Base-by-base conservation (phyloP, 805 yeast genomes). In the Starmera amethionina region DNA sequence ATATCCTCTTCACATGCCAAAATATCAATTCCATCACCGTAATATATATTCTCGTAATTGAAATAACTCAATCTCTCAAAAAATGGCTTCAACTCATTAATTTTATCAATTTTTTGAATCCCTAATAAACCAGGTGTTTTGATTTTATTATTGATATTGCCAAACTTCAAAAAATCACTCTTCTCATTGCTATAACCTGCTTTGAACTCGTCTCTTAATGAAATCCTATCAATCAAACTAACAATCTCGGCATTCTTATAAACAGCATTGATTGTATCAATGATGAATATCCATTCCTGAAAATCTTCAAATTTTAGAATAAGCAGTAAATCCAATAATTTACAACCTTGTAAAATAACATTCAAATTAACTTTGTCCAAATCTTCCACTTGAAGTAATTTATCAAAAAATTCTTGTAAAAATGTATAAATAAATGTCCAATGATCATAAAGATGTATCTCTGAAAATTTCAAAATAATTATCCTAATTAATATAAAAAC, bases 221-320 rank as follows among this genome's bases (percentile, higher is more conserved):
- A 41, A 14, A 55, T 47, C 19, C 48, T 25, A 40, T 55, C 59
- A 39, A 54, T 45, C 45, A 54, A 43, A 41, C 57, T 51, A 18
- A 55, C 35, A 25, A 48, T 46, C 11, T 55, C 58, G 14, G 49
- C 45, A 15, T 55, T 61, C 43, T 69, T 67, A 49, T 67, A 70
- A 28, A 73, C 67, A 15, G 81, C 77, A 43, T 77, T 80, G 14
- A 77, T 68, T 14, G 75, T 77, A 49, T 82, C 86, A 25, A 79
- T 70, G 10, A 90, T 73, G 54, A 87, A 93, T 2, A 93, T 64
- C 97, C 97, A 90, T 51, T 87, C 93, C 45, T 75, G 61, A 80
- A 66, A 90, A 70, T 87, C 95, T 54, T 89, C 97, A 34, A 71
- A 70, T 31, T 78, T 75, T 42, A 88, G 49, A 2, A 82, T 66